Percentiles rank a stretch among this genome's conserved stretches.
Conservation (phyloP, 257 asterid genomes). For the Ajuga chamaepitys region DNA sequence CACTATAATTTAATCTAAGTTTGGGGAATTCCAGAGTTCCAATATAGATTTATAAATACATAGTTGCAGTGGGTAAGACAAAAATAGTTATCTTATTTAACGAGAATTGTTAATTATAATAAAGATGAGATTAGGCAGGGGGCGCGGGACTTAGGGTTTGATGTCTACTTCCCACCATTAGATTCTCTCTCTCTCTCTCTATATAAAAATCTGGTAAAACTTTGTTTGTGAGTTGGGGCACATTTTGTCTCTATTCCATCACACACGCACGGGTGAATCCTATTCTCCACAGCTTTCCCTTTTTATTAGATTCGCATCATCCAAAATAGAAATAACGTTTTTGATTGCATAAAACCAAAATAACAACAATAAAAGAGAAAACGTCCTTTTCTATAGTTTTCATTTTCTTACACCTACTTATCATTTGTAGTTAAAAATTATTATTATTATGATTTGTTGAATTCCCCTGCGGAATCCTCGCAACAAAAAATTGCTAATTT, state of each 20-base stretch:
- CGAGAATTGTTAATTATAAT: not conserved
- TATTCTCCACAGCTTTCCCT: conserved; percentile 30
- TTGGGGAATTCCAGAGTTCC: conserved; percentile 14
- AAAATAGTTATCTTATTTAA: conserved; percentile 10
- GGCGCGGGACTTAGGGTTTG: conserved; percentile 79
- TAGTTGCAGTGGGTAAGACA: conserved; percentile 22
- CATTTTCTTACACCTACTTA: no score
- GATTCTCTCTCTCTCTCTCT: not conserved
- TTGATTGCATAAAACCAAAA: not conserved
- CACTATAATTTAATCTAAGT: conserved; percentile 11
- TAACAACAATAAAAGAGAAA: no score
- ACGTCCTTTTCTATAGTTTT: conserved; percentile 7
- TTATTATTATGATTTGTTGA: not conserved
- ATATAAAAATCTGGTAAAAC: not conserved
- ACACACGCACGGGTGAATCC: conserved; percentile 49
- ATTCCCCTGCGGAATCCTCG: conserved; percentile 59
- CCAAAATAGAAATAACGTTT: conserved; percentile 5
- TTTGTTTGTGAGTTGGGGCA: conserved; percentile 39
- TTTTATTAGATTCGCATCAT: conserved; percentile 33
- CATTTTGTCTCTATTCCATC: conserved; percentile 41
- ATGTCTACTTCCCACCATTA: conserved; percentile 23
- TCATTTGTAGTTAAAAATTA: not conserved
- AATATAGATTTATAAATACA: not conserved
- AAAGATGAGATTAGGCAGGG: conserved; percentile 62
- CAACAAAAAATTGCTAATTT: conserved; percentile 57